phyloP scores from a whole-genome alignment of 306 rosid genomes.

The Datisca glomerata region DNA sequence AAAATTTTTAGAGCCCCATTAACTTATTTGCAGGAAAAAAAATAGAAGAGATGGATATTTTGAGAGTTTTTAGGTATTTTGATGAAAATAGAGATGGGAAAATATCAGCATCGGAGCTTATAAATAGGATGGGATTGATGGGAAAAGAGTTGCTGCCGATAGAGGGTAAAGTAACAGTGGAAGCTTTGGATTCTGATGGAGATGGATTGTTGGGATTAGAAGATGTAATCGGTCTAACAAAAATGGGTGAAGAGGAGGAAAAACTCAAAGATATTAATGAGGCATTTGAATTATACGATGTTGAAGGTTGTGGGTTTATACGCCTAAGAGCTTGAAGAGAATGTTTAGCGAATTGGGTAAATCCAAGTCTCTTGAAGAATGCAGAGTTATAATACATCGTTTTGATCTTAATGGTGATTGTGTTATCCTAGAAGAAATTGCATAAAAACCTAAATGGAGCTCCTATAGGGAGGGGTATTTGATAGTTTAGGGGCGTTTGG shows the following conservation, averaged over 20 bases:
- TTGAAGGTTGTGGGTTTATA: conserved; percentile 48
- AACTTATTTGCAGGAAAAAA: neutral
- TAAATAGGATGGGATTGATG: conserved; percentile 19
- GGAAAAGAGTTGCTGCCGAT: conserved; percentile 35
- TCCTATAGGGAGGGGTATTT: too few relatives aligned
- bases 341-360: conserved; percentile 67
- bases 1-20: too few relatives aligned
- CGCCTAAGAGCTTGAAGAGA: conserved; percentile 56
- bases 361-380: conserved; percentile 35
- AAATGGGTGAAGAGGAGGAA: conserved; percentile 44
- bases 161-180: conserved; percentile 47
- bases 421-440: too few relatives aligned
- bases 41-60: conserved; percentile 23
- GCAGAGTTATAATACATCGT: conserved; percentile 41
- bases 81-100: conserved; percentile 83
- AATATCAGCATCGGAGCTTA: too few relatives aligned
- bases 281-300: conserved; percentile 57
- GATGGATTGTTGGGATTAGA: conserved; percentile 60
- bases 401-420: conserved; percentile 86
- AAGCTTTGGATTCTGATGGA: conserved; percentile 60
- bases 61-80: conserved; percentile 40
- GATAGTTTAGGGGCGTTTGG: too few relatives aligned
- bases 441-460: too few relatives aligned
- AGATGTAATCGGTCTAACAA: conserved; percentile 42
- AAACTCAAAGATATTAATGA: conserved; percentile 53